These are phyloP conservation scores for Tardiomyces digboiensis DNA, from an alignment of 1,139 yeast species.

Conservation along the genomic window DNA sequence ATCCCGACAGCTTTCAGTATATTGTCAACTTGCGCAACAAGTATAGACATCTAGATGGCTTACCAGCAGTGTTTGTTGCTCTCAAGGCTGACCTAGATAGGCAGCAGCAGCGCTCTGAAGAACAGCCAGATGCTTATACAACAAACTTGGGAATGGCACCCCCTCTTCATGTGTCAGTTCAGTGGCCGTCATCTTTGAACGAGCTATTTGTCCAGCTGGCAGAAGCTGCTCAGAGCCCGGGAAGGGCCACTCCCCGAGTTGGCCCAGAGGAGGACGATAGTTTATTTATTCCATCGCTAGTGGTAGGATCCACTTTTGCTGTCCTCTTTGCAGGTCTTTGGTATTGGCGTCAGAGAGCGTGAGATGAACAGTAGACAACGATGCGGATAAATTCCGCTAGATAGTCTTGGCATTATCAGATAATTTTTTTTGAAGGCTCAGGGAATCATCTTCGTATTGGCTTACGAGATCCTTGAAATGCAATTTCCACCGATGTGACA, in stretches of 20 bases:
- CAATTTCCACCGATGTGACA: neutral
- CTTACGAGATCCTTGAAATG: conserved; percentile 1
- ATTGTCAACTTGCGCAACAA: conserved; percentile 56
- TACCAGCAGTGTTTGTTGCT: conserved; percentile 86
- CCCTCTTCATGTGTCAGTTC: conserved; percentile 78
- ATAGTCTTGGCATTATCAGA: too few species aligned
- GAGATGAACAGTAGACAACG: neutral
- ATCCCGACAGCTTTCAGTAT: conserved; percentile 88
- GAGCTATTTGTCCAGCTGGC: conserved; percentile 83
- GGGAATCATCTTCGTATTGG: too few species aligned
- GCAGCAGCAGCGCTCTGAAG: conserved; percentile 81
- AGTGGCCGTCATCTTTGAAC: conserved; percentile 79
- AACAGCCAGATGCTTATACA: conserved; percentile 84
- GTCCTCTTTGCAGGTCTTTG: conserved; percentile 1
- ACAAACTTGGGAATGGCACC: conserved; percentile 58
- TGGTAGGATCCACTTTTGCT: conserved; percentile 11
- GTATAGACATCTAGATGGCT: conserved; percentile 49
- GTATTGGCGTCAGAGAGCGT: neutral
- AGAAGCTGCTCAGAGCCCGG: conserved; percentile 79
- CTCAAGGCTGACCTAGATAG: conserved; percentile 91
- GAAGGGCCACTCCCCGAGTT: conserved; percentile 69
- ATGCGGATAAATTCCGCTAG: neutral
- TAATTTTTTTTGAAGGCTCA: too few species aligned
- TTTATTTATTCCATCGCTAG: conserved; percentile 34
- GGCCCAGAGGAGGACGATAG: conserved; percentile 55